Conservation (phyloP, 2,329 filamentous ascomycete species). For the Bisporella sp. region DNA sequence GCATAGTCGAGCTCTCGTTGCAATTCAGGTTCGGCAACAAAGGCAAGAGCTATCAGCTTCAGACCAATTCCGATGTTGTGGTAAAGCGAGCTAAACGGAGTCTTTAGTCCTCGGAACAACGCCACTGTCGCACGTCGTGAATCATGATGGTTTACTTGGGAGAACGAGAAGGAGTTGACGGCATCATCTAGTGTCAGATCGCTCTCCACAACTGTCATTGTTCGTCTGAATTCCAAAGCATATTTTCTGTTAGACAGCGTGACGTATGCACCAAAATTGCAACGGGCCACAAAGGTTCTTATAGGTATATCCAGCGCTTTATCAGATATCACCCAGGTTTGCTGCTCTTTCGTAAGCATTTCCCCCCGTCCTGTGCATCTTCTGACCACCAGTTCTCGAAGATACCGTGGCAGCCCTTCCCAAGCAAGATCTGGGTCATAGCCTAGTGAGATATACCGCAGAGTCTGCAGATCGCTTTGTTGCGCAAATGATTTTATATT, state of each 20-base stretch:
- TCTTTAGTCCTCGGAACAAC: neutral
- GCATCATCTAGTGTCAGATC: conserved; percentile 1
- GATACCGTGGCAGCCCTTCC: conserved; percentile 12
- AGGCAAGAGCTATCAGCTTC: conserved; percentile 36
- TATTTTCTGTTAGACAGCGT: conserved; percentile 26
- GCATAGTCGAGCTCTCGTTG: conserved; percentile 35
- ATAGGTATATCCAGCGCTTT: conserved; percentile 17
- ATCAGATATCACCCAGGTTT: conserved; percentile 24
- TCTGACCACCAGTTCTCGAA: conserved; percentile 4
- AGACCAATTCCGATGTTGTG: conserved; percentile 22
- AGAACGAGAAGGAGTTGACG: neutral
- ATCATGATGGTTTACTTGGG: neutral
- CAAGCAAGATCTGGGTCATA: conserved; percentile 16
- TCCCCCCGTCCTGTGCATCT: conserved; percentile 23
- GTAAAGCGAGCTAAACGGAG: neutral
- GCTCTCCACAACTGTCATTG: neutral
- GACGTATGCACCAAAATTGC: conserved; percentile 40
- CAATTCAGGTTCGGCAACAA: conserved; percentile 37
- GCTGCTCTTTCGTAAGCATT: conserved; percentile 30
- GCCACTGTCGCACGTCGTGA: neutral
- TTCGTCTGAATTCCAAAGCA: conserved; percentile 2
- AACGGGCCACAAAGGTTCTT: conserved; percentile 38
- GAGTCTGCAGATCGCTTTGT: conserved; percentile 6
- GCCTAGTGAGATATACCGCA: conserved; percentile 14
- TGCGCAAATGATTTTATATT: conserved; percentile 10